Percentiles rank a stretch among this genome's conserved stretches.
Evolutionary conservation across 331 rosid genomes (phyloP).

Genomic region (Cydonia oblonga): DNA sequence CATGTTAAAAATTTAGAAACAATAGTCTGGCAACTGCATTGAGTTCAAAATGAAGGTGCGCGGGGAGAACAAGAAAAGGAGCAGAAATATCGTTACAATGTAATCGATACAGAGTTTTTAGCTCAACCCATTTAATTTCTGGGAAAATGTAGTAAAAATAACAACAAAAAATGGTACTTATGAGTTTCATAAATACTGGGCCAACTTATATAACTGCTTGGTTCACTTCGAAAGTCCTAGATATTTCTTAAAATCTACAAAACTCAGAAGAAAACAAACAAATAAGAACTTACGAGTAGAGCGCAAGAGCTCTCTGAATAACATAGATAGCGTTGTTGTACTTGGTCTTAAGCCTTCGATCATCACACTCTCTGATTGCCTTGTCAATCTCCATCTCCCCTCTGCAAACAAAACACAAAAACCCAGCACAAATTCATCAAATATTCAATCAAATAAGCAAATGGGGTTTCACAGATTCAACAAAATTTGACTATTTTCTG

Average conservation of each 20-base stretch:
- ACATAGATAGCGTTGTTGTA: slow-evolving; percentile 76
- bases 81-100: background rate
- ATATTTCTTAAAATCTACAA: background rate
- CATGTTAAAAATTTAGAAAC: background rate
- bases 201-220: background rate
- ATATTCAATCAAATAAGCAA: background rate
- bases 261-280: background rate
- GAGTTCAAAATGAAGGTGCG: background rate
- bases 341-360: slow-evolving; percentile 92
- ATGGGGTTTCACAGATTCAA: slow-evolving; percentile 11
- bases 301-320: slow-evolving; percentile 81
- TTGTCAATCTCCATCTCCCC: slow-evolving; percentile 85
- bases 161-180: background rate
- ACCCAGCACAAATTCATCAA: background rate
- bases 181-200: background rate
- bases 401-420: background rate
- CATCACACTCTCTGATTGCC: slow-evolving; percentile 71
- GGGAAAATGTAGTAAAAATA: background rate
- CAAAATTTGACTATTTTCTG: background rate
- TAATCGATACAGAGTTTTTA: background rate
- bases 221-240: background rate
- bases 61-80: background rate
- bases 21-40: background rate
- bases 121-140: background rate
- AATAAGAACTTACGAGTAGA: slow-evolving; percentile 70